A percentile compares a stretch with the other conserved stretches of the same genome.
Conservation (phyloP, 1,139 yeast species). For the Blastobotrys illinoisensis region DNA sequence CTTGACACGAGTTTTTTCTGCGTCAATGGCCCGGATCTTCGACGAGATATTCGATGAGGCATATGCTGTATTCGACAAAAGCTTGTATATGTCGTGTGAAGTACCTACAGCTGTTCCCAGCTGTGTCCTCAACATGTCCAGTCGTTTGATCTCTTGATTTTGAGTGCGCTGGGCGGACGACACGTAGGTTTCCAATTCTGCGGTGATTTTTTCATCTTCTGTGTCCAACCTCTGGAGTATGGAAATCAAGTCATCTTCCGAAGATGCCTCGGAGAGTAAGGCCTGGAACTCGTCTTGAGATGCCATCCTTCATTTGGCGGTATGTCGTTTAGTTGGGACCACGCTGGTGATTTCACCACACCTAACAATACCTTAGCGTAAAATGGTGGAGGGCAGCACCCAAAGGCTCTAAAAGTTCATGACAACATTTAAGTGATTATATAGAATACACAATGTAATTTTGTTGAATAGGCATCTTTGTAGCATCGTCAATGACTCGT, state of each 20-base stretch:
- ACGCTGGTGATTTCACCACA: background rate
- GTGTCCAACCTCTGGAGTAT: constrained; percentile 2
- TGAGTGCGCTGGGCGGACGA: constrained; percentile 18
- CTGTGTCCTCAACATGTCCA: constrained; percentile 30
- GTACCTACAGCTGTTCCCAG: constrained; percentile 29
- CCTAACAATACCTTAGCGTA: background rate
- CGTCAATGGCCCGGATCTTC: constrained; percentile 63
- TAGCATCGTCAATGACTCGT: too few relatives aligned
- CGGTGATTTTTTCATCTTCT: constrained; percentile 7
- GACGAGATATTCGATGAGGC: constrained; percentile 64
- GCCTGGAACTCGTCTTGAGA: constrained; percentile 2
- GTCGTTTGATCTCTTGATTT: constrained; percentile 19
- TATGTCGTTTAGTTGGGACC: background rate
- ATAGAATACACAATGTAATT: too few relatives aligned
- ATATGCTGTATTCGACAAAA: constrained; percentile 56
- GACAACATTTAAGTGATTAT: too few relatives aligned
- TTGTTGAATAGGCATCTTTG: too few relatives aligned
- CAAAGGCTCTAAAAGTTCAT: too few relatives aligned
- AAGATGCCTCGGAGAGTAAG: constrained; percentile 8
- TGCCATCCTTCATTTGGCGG: constrained; percentile 1
- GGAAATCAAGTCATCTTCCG: constrained; percentile 12
- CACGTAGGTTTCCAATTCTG: constrained; percentile 5
- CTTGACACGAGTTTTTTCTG: constrained; percentile 64
- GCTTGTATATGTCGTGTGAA: constrained; percentile 45
- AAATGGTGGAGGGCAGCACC: too few relatives aligned